Base-by-base conservation (phyloP, 345 rosid genomes). In the Linum lewisii region DNA sequence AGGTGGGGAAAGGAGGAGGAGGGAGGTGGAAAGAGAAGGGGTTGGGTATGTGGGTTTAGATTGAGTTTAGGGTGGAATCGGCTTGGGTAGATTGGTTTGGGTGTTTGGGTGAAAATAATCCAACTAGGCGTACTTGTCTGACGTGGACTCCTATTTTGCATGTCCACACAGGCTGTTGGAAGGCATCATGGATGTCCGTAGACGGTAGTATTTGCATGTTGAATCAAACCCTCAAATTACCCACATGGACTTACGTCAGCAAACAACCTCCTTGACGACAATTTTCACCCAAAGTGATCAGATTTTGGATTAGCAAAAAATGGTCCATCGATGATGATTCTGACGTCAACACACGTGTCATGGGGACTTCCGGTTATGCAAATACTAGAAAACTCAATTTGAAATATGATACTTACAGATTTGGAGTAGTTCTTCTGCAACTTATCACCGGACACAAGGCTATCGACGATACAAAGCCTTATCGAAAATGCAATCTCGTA, bases 331-430 rank as follows among this genome's bases (percentile, higher is more conserved):
- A 97, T 20, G 99, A 93, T 69, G 86, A 93, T 70, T 89, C 99
- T 58, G n/a, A n/a, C n/a, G n/a, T n/a, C n/a, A n/a, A n/a, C n/a
- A n/a, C 98, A 6, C 90, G 99, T 62, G 99, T 93, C 60, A 93
- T 93, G 99, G 99, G 99, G 7, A 93, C 99, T n/a, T 89, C 89
- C 47, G 99, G 97, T 66, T n/a, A n/a, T 64, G 99, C 99, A 21
- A 93, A 89, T 97, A 93, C 99, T 0, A 97, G 99, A 25, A n/a
- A 93, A 45, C 94, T 93, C 29, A 93, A 38, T 64, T 93, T 18
- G n/a, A 93, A 93, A 65, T 93, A 97, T 2, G 99, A 93, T 79
- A 97, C 89, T 52, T 93, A 93, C 61, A 93, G 99, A 70, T 93
- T 93, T 72, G 97, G 99, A 59, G 99, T 93, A 55, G 99, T 93